phyloP scores from a whole-genome alignment of 139 green algal genomes.

The Zygnema circumcarinatum region DNA sequence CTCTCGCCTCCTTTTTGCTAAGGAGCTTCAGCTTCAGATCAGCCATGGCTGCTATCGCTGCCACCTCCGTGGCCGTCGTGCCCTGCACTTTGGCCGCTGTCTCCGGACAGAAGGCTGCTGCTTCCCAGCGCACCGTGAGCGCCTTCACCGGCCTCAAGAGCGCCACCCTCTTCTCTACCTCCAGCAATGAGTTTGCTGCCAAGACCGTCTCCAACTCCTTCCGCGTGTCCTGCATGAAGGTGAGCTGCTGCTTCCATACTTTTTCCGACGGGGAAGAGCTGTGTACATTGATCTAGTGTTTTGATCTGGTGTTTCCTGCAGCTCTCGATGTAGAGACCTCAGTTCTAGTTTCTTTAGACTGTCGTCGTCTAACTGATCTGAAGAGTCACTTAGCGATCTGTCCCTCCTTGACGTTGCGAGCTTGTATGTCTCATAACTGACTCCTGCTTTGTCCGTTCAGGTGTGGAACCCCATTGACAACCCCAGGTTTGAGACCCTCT shows the following conservation, averaged over 20 bases:
- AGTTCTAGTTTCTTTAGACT: neutral
- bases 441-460: constrained; percentile 41
- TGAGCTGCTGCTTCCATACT: neutral
- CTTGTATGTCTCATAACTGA: no score
- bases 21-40: neutral
- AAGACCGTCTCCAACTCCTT: constrained; percentile 52
- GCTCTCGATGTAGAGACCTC: neutral
- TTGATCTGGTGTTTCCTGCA: neutral
- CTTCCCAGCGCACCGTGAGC: neutral
- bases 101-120: no score
- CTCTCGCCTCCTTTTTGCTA: neutral
- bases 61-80: neutral
- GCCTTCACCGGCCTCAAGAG: constrained; percentile 36
- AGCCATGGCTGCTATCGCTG: neutral
- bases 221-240: constrained; percentile 52
- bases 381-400: neutral
- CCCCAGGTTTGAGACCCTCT: constrained; percentile 98
- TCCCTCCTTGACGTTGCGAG: no score
- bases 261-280: neutral
- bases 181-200: constrained; percentile 34
- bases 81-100: neutral
- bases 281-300: neutral
- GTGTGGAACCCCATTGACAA: constrained; percentile 65
- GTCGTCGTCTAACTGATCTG: neutral
- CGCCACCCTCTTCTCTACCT: neutral